Percentiles rank a stretch among this genome's conserved stretches.
phyloP scores from a whole-genome alignment of 2,329 filamentous ascomycete genomes.

The Ambrosiella cleistominuta region DNA sequence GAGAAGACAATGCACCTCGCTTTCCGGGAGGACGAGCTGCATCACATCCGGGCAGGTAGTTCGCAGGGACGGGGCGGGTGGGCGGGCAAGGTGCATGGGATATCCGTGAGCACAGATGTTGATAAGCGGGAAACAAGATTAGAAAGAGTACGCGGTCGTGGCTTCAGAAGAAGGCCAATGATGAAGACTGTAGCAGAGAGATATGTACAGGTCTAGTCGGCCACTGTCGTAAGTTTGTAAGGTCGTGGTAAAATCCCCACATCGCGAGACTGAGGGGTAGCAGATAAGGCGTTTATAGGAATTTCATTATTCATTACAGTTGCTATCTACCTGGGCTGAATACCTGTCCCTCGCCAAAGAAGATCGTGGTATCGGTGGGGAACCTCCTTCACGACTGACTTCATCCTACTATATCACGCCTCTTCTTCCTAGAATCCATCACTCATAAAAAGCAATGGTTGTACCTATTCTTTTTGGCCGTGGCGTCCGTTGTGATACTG shows the following conservation, averaged over 20 bases:
- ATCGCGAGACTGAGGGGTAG: background rate
- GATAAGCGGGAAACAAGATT: no score
- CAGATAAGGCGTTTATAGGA: no score
- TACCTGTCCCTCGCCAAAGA: background rate
- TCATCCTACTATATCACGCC: background rate
- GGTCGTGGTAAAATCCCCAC: background rate
- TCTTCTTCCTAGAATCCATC: background rate
- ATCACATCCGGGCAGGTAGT: background rate
- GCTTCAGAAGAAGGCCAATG: no score
- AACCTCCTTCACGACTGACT: no score
- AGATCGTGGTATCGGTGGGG: no score
- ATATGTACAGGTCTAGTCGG: background rate
- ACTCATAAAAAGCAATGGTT: background rate
- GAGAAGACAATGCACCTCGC: background rate
- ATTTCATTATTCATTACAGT: no score
- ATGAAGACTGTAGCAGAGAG: no score
- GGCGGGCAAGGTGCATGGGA: background rate
- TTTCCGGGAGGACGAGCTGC: background rate
- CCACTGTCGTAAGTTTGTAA: background rate
- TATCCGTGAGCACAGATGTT: background rate
- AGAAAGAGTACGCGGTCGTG: no score
- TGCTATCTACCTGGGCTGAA: background rate
- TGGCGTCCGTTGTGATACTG: background rate
- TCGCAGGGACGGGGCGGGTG: background rate
- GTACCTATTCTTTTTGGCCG: background rate